A percentile compares a stretch with the other conserved stretches of the same genome.
Evolutionary conservation across 2,329 filamentous ascomycete species (phyloP).

Genomic region (Neofusicoccum umdonicola): DNA sequence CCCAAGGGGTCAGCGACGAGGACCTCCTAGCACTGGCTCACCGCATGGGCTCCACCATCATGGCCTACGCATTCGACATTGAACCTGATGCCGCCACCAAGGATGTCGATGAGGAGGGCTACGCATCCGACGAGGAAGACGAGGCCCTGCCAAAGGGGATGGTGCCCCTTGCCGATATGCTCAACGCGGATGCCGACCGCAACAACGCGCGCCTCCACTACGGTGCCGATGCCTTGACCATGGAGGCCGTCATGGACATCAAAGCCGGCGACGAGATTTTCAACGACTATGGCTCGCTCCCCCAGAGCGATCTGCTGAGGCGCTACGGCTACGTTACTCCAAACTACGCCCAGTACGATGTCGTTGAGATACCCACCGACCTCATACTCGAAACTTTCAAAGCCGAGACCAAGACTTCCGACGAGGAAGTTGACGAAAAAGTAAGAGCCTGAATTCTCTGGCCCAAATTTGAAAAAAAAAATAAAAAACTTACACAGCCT

Average conservation of each 20-base stretch:
- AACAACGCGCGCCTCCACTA: constrained; percentile 72
- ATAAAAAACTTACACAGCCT: background rate
- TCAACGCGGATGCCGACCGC: constrained; percentile 79
- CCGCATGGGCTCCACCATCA: constrained; percentile 81
- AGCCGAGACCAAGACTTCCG: constrained; percentile 41
- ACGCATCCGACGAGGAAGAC: constrained; percentile 47
- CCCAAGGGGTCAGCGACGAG: constrained; percentile 36
- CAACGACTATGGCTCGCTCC: constrained; percentile 85
- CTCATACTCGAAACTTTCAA: constrained; percentile 52
- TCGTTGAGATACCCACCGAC: constrained; percentile 71
- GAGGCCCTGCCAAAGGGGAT: constrained; percentile 68
- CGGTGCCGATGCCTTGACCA: constrained; percentile 61
- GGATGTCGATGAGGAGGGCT: constrained; percentile 57
- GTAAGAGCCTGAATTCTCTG: constrained; percentile 19
- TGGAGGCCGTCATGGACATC: constrained; percentile 69
- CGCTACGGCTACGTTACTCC: constrained; percentile 85
- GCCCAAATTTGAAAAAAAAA: background rate
- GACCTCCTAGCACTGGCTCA: constrained; percentile 62
- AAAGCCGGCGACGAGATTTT: constrained; percentile 71
- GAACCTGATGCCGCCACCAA: constrained; percentile 49
- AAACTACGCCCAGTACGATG: constrained; percentile 75
- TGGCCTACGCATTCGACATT: constrained; percentile 91
- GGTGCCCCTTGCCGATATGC: constrained; percentile 85
- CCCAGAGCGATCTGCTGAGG: constrained; percentile 76
- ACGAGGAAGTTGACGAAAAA: constrained; percentile 26